Base-by-base conservation (phyloP, 768 basidiomycete species). In the Brasilioporus rufonigricans region DNA sequence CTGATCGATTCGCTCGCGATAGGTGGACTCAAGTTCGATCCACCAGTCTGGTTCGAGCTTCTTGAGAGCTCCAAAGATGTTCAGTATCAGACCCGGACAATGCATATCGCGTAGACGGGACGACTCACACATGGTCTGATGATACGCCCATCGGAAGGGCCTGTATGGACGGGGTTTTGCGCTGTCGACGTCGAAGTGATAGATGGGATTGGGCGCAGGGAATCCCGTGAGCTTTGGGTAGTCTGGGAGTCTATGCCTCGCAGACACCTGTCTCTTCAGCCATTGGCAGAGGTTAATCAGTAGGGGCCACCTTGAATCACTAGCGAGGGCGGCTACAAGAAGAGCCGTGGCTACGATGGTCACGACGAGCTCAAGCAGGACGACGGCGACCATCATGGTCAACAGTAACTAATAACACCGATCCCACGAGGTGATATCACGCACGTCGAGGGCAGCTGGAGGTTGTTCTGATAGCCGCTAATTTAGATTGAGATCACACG, bases 21-120 rank as follows among this genome's bases (percentile, higher is more conserved):
- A 82, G 0, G 79, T 78, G 6, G 77, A 78, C 57, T 82, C 80
- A 16, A 83, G 72, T 53, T 83, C 81, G n/a, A 83, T 65, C 79
- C 80, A 82, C 66, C 75, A 81, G 57, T 82, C 79, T 5, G 77
- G 76, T 46, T 82, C 80, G 58, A 82, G 69, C 41, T 67, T 72
- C 65, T 74, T 74, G 24, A 82, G 59, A 29, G 80, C 81, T 71
- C 46, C 44, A 46, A 13, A 21, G 40, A 23, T 10, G 3, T 2
- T 60, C 29, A 52, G 49, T 33, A 12, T 49, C 4, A 51, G 32
- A 31, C n/a, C 38, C 0, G 13, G 10, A 16, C 14, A 39, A 13
- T 0, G 24, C 13, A 11, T 36, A 27, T 14, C n/a, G 13, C 21
- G 24, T 23, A 12, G 21, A 44, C n/a, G 14, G 10, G n/a, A 39